A percentile compares a stretch with the other conserved stretches of the same genome.
Conservation (phyloP, 2,329 filamentous ascomycete species). For the Scedosporium apiospermum region DNA sequence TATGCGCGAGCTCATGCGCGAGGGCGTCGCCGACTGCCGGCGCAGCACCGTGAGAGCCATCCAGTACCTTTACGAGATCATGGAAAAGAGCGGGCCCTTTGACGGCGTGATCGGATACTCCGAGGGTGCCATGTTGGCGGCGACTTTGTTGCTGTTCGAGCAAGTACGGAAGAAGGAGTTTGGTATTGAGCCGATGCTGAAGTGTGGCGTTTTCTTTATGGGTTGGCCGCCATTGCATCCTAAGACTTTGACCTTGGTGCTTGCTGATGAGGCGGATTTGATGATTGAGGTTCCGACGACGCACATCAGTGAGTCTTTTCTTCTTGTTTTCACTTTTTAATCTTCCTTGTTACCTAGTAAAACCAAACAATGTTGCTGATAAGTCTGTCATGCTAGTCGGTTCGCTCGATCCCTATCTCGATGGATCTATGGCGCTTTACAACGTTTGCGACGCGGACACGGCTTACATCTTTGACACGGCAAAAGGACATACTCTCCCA, state of each 20-base stretch:
- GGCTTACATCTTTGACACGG: slow-evolving; percentile 54
- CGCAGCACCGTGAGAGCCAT: slow-evolving; percentile 30
- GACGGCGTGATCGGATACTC: slow-evolving; percentile 52
- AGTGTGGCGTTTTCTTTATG: slow-evolving; percentile 41
- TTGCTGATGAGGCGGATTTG: slow-evolving; percentile 37
- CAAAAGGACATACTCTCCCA: slow-evolving; percentile 54
- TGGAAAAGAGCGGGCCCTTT: slow-evolving; percentile 35
- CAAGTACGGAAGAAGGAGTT: slow-evolving; percentile 23
- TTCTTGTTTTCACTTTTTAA: no score
- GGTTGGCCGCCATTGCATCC: slow-evolving; percentile 44
- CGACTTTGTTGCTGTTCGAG: slow-evolving; percentile 42
- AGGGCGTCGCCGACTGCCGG: slow-evolving; percentile 26
- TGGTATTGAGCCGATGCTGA: slow-evolving; percentile 26
- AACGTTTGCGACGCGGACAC: slow-evolving; percentile 51
- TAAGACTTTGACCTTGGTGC: slow-evolving; percentile 24
- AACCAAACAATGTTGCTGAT: neutral
- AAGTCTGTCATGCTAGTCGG: slow-evolving; percentile 26
- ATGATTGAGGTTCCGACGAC: slow-evolving; percentile 42
- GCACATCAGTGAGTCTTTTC: slow-evolving; percentile 33
- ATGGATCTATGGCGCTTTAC: slow-evolving; percentile 51
- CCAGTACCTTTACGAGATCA: slow-evolving; percentile 30
- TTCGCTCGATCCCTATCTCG: slow-evolving; percentile 49
- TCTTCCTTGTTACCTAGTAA: neutral
- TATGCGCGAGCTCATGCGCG: slow-evolving; percentile 38
- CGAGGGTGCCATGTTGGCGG: slow-evolving; percentile 47